phyloP scores from a whole-genome alignment of 129 eudicot species.

The Daucus carota region DNA sequence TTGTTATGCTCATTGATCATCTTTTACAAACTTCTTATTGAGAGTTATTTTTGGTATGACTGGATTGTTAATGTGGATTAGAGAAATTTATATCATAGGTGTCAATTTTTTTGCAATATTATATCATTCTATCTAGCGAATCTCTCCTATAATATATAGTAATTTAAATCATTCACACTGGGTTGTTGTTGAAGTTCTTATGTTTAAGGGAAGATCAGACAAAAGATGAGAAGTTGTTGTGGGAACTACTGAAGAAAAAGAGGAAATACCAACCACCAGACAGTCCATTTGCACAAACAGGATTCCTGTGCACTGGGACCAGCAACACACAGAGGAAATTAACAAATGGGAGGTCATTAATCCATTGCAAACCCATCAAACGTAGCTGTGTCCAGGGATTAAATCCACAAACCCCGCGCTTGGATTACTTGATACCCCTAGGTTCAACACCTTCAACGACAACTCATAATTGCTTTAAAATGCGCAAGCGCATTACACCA shows the following conservation, averaged over 20 bases:
- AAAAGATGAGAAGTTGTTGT: conserved; percentile 49
- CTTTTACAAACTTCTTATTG: not conserved
- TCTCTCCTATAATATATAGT: not conserved
- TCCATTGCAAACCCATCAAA: conserved; percentile 19
- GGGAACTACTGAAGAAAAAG: conserved; percentile 57
- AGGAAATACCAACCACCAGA: conserved; percentile 33
- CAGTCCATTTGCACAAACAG: conserved; percentile 48
- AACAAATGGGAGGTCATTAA: conserved; percentile 23
- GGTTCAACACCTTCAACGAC: conserved; percentile 59
- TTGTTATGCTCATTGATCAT: not conserved
- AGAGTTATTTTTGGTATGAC: not conserved
- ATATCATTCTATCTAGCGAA: not conserved
- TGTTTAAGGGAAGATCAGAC: conserved; percentile 34
- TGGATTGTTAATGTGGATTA: not conserved
- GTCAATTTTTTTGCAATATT: not conserved
- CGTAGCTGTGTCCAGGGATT: conserved; percentile 16
- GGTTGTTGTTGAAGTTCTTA: conserved; percentile 23
- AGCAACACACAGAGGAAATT: conserved; percentile 23
- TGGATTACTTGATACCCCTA: conserved; percentile 31
- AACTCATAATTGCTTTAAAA: conserved; percentile 18
- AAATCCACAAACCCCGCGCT: conserved; percentile 16
- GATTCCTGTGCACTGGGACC: conserved; percentile 31
- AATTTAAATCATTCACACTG: not conserved
- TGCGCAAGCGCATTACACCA: conserved; percentile 23
- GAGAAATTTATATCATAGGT: not conserved